These are phyloP conservation scores for Leucocoprinus leucothites DNA, from an alignment of 768 basidiomycete species.

Conservation along the genomic window DNA sequence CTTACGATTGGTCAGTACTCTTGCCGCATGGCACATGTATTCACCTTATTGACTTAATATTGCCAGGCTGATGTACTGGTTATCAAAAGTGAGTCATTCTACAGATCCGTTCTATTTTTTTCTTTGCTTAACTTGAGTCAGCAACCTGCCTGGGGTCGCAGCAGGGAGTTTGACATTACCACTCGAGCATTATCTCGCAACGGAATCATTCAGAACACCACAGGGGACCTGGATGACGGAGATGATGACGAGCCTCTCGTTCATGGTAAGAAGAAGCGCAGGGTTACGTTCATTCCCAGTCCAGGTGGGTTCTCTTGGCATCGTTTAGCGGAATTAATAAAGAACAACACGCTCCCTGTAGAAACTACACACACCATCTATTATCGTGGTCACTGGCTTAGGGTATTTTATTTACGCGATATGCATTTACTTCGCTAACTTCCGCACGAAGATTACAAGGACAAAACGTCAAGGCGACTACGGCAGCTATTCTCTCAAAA, in stretches of 20 bases:
- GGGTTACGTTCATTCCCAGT: constrained; percentile 85
- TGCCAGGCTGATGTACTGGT: constrained; percentile 86
- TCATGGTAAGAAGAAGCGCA: constrained; percentile 70
- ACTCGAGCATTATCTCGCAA: constrained; percentile 69
- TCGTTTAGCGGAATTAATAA: constrained; percentile 12
- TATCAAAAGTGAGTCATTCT: constrained; percentile 58
- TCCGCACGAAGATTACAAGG: constrained; percentile 60
- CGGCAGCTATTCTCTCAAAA: constrained; percentile 72
- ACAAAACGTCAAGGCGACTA: constrained; percentile 77
- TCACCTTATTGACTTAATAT: background rate
- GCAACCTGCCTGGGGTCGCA: constrained; percentile 91
- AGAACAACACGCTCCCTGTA: constrained; percentile 24
- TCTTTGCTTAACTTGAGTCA: constrained; percentile 26
- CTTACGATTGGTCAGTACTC: constrained; percentile 70
- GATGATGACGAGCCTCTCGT: constrained; percentile 60
- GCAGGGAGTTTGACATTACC: constrained; percentile 87
- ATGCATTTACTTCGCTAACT: background rate
- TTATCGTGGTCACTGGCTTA: constrained; percentile 86
- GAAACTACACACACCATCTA: constrained; percentile 89
- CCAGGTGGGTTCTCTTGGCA: constrained; percentile 45
- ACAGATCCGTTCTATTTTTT: background rate
- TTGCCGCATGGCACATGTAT: constrained; percentile 14
- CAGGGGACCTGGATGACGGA: constrained; percentile 80
- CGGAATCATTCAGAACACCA: constrained; percentile 61
- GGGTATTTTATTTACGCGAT: constrained; percentile 41